Evolutionary conservation across 2,329 filamentous ascomycete genomes (phyloP).

Genomic region (Fusarium transvaalense): DNA sequence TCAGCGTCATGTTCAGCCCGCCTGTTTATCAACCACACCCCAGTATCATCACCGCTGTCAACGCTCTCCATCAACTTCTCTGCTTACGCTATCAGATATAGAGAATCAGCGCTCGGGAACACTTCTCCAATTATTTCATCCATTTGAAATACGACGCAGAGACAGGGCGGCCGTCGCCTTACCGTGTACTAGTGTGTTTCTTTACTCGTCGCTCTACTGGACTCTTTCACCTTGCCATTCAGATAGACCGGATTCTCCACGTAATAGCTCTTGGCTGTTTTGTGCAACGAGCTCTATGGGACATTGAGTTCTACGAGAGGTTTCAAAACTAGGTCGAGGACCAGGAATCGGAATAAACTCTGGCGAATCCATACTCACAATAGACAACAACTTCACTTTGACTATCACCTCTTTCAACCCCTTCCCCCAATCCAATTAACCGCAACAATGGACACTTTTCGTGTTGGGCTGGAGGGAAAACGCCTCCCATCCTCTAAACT

Average conservation of each 20-base stretch:
- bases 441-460: constrained; percentile 38
- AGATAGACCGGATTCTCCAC: too few species aligned
- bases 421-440: neutral
- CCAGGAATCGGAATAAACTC: neutral
- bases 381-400: neutral
- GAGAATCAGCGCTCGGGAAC: neutral
- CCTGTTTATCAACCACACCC: too few species aligned
- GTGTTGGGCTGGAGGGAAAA: constrained; percentile 23
- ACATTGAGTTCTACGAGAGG: neutral
- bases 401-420: neutral
- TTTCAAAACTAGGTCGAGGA: too few species aligned
- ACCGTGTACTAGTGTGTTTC: too few species aligned
- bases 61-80: too few species aligned
- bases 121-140: too few species aligned
- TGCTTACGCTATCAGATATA: neutral
- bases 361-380: too few species aligned
- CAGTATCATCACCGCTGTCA: neutral
- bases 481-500: constrained; percentile 17
- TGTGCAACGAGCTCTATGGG: neutral
- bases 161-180: too few species aligned
- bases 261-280: neutral
- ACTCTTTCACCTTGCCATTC: too few species aligned
- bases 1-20: too few species aligned
- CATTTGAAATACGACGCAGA: too few species aligned
- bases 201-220: too few species aligned